phyloP scores from a whole-genome alignment of 371 early-diverging fungal genomes.

The Syncephalastrum contaminatum region DNA sequence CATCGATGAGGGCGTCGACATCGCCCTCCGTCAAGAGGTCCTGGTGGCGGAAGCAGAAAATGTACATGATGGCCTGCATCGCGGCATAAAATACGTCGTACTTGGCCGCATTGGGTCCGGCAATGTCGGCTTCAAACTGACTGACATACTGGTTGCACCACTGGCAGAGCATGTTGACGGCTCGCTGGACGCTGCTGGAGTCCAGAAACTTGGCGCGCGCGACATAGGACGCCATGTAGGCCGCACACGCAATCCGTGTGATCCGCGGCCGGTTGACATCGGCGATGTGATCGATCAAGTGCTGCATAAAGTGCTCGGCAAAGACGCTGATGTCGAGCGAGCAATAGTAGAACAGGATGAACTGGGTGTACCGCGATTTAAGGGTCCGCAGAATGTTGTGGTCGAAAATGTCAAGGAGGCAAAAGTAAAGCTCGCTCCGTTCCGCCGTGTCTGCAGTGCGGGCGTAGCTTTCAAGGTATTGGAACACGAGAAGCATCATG shows the following conservation, averaged over 20 bases:
- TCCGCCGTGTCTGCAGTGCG: constrained; percentile 15
- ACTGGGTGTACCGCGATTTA: constrained; percentile 91
- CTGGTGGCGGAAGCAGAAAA: constrained; percentile 94
- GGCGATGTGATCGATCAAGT: constrained; percentile 65
- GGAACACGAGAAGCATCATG: constrained; percentile 72
- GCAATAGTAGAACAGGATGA: constrained; percentile 82
- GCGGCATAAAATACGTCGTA: constrained; percentile 83
- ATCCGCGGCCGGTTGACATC: constrained; percentile 63
- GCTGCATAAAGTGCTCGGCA: constrained; percentile 79
- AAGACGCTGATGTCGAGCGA: constrained; percentile 63
- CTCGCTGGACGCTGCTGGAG: constrained; percentile 57
- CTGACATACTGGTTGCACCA: constrained; percentile 75
- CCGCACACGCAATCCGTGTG: constrained; percentile 77
- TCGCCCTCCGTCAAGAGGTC: constrained; percentile 56
- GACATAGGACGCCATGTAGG: constrained; percentile 86
- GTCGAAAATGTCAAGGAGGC: constrained; percentile 79
- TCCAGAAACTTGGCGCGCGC: constrained; percentile 85
- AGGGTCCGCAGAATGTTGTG: constrained; percentile 80
- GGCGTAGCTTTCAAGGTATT: constrained; percentile 46
- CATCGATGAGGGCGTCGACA: constrained; percentile 14
- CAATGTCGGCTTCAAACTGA: constrained; percentile 49
- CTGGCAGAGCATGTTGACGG: constrained; percentile 61
- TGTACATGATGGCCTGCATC: constrained; percentile 88
- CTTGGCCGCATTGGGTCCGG: constrained; percentile 51
- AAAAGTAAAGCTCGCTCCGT: constrained; percentile 56